A percentile compares a stretch with the other conserved stretches of the same genome.
Evolutionary conservation across 805 yeast genomes (phyloP).

Genomic region (Schwanniomyces polymorphus): DNA sequence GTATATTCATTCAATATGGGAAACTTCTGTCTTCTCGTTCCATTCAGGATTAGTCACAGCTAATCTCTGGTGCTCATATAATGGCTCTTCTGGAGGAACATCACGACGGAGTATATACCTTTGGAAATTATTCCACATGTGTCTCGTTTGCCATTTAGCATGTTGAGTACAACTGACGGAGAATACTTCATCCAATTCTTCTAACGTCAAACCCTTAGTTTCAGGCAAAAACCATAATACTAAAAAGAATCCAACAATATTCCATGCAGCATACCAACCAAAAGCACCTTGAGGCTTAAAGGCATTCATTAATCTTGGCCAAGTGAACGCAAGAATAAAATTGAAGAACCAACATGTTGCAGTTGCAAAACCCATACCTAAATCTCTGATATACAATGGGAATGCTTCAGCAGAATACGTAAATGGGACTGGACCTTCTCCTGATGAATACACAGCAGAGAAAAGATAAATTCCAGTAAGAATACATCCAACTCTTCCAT

Average conservation of each 20-base stretch:
- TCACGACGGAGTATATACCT: constrained; percentile 45
- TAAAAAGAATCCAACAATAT: constrained; percentile 59
- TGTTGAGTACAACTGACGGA: constrained; percentile 57
- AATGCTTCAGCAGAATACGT: constrained; percentile 79
- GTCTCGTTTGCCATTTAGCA: constrained; percentile 41
- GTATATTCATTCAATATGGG: constrained; percentile 45
- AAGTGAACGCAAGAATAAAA: constrained; percentile 63
- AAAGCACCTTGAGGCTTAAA: constrained; percentile 79
- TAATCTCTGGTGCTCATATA: constrained; percentile 56
- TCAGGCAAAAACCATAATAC: constrained; percentile 48
- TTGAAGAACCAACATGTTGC: constrained; percentile 69
- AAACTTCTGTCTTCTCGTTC: constrained; percentile 57
- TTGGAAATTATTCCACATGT: constrained; percentile 43
- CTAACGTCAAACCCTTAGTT: constrained; percentile 61
- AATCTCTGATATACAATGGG: constrained; percentile 69
- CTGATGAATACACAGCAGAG: constrained; percentile 70
- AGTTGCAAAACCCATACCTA: constrained; percentile 74
- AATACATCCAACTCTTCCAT: constrained; percentile 48
- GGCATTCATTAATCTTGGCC: constrained; percentile 73
- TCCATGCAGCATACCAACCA: constrained; percentile 86
- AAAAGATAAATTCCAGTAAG: constrained; percentile 65
- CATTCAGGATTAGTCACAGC: constrained; percentile 62
- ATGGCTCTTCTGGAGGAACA: constrained; percentile 51
- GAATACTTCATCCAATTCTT: constrained; percentile 75
- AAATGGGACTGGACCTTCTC: constrained; percentile 85